Evolutionary conservation across 768 basidiomycete species (phyloP).

Genomic region (Strobilomyces echinocephalus): DNA sequence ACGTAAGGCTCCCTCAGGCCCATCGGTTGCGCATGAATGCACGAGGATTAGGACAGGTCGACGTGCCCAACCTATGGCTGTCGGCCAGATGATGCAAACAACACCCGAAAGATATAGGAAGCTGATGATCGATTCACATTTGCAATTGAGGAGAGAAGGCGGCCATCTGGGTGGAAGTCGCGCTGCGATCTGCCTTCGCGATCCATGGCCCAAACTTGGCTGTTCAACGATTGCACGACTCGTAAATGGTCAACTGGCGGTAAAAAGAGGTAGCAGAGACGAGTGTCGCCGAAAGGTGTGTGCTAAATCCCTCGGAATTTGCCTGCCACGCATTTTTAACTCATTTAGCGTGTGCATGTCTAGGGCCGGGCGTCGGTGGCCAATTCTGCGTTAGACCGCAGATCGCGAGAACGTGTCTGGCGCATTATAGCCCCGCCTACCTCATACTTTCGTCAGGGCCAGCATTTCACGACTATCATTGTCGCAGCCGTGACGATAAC

Average conservation of each 20-base stretch:
- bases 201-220: constrained; percentile 3
- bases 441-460: constrained; percentile 4
- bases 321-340: constrained; percentile 17
- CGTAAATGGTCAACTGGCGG: background rate
- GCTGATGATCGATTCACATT: constrained; percentile 18
- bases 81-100: constrained; percentile 6
- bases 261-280: background rate
- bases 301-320: constrained; percentile 16
- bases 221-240: background rate
- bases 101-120: constrained; percentile 4
- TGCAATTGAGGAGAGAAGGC: constrained; percentile 11
- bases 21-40: constrained; percentile 3
- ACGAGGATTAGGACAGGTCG: constrained; percentile 7
- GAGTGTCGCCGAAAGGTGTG: constrained; percentile 6
- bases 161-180: background rate
- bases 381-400: constrained; percentile 14
- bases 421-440: background rate
- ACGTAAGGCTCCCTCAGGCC: background rate
- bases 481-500: constrained; percentile 2
- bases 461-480: background rate
- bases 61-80: background rate
- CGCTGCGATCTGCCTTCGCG: constrained; percentile 9
- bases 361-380: constrained; percentile 3
- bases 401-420: constrained; percentile 15
- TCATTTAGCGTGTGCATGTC: constrained; percentile 6